Base-by-base conservation (phyloP, 2,329 filamentous ascomycete genomes). In the Arthrobotrys sphaeroides region DNA sequence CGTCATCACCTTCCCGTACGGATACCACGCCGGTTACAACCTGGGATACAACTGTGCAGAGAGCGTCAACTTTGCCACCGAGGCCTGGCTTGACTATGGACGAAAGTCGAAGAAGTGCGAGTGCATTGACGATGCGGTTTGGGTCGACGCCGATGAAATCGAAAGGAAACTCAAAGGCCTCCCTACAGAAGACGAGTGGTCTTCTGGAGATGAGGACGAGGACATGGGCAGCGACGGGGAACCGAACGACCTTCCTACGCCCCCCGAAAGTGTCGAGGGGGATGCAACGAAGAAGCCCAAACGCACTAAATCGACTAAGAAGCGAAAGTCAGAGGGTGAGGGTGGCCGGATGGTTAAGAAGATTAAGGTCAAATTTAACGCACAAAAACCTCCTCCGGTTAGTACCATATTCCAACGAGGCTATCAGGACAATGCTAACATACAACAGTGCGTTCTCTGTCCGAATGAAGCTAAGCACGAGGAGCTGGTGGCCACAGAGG, bases 41-140 rank as follows among this genome's bases (percentile, higher is more conserved):
- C 85, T 99, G 38, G 95, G 96, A 13, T 99, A 99, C 84, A 99
- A 99, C 82, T 99, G 95, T 83, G 95, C 95, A 26, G 95, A 99
- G 82, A 97, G 95, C 5, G 95, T 99, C 84, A 99, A 99, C 82
- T 99, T 99, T 82, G 95, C 94, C 3, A 90, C 96, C 6, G 94
- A 97, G 78, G 91, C 92, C 28, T 99, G 95, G 95, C 84, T 99
- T 49, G 91, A 96, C 59, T 97, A 95, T 85, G 95, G 94, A 20
- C 92, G 93, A 80, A 93, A 97, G 79, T 95, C 95, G 13, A 97
- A 97, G 83, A 96, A 95, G 82, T 99, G 95, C 83, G 90, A 98
- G 81, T 99, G 95, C 81, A 94, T 97, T 78, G 90, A 96, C 74
- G 95, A 99, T 84, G 98, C 94, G 80, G 95, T 99, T 2, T 99